These are phyloP conservation scores for Physcomitrium patens DNA, from an alignment of 225 moss, liverwort and hornwort genomes.

Conservation along the genomic window DNA sequence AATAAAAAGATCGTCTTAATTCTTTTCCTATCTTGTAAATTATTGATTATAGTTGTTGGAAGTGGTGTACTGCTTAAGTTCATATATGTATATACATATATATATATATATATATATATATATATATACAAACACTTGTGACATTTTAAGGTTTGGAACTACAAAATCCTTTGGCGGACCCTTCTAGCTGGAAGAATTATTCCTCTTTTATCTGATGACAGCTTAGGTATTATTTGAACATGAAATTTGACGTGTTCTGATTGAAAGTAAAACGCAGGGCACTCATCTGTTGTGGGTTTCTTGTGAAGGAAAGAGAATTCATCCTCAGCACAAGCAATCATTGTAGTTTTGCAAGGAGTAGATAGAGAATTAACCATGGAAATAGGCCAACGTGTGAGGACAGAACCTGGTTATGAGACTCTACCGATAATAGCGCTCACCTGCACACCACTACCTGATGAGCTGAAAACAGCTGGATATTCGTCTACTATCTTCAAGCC, in stretches of 20 bases:
- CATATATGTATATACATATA: too few species aligned
- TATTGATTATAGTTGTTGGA: too few species aligned
- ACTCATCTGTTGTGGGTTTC: slow-evolving; percentile 17
- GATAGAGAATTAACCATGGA: slow-evolving; percentile 40
- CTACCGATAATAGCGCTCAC: slow-evolving; percentile 62
- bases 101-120: too few species aligned
- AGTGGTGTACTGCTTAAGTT: too few species aligned
- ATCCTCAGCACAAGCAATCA: slow-evolving; percentile 45
- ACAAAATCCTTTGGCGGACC: neutral
- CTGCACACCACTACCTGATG: slow-evolving; percentile 29
- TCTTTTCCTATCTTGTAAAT: too few species aligned
- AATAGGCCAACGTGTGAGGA: slow-evolving; percentile 46
- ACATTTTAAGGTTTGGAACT: too few species aligned
- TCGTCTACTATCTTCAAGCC: slow-evolving; percentile 60
- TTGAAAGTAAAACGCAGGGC: slow-evolving; percentile 4
- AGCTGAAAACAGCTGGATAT: slow-evolving; percentile 58
- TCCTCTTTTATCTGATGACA: slow-evolving; percentile 1
- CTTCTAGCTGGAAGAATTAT: slow-evolving; percentile 10
- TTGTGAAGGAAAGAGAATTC: slow-evolving; percentile 40
- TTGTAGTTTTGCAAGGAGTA: slow-evolving; percentile 72
- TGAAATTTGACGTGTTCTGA: neutral
- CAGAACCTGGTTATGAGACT: slow-evolving; percentile 32
- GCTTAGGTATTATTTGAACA: slow-evolving; percentile 1
- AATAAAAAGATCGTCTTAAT: too few species aligned
- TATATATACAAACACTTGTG: too few species aligned